Evolutionary conservation across 257 asterid genomes (phyloP).

Genomic region (Ophiorrhiza pumila): DNA sequence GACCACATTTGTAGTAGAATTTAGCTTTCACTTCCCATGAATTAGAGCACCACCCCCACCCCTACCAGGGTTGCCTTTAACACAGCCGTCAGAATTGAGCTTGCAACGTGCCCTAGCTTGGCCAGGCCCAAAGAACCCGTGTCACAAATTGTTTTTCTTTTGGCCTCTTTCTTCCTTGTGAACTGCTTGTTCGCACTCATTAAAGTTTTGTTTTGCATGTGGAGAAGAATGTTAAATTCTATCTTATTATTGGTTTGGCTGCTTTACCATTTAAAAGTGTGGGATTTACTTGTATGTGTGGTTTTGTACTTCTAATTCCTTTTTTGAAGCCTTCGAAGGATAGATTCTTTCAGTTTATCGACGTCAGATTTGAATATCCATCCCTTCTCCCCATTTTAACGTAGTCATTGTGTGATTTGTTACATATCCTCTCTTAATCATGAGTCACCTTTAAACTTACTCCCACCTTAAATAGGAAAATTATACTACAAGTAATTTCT

Average conservation of each 20-base stretch:
- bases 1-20: not conserved
- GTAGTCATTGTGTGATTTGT: not conserved
- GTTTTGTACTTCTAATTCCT: not conserved
- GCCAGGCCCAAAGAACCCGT: too few relatives aligned
- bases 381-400: not conserved
- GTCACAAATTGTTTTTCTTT: too few relatives aligned
- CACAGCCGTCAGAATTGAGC: too few relatives aligned
- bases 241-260: not conserved
- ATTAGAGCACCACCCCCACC: too few relatives aligned
- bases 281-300: not conserved
- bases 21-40: not conserved
- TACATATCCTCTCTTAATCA: not conserved
- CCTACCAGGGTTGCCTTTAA: too few relatives aligned
- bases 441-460: too few relatives aligned
- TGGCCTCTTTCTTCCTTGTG: not conserved
- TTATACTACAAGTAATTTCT: not conserved
- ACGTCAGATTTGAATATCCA: not conserved
- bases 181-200: not conserved
- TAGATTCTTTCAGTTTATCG: not conserved
- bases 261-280: not conserved
- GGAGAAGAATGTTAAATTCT: not conserved
- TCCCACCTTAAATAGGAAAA: not conserved
- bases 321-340: not conserved
- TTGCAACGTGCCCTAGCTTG: too few relatives aligned
- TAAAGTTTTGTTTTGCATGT: not conserved